Percentiles rank a stretch among this genome's conserved stretches.
phyloP scores from a whole-genome alignment of 75 land plant species.

The Cunninghamia lanceolata region DNA sequence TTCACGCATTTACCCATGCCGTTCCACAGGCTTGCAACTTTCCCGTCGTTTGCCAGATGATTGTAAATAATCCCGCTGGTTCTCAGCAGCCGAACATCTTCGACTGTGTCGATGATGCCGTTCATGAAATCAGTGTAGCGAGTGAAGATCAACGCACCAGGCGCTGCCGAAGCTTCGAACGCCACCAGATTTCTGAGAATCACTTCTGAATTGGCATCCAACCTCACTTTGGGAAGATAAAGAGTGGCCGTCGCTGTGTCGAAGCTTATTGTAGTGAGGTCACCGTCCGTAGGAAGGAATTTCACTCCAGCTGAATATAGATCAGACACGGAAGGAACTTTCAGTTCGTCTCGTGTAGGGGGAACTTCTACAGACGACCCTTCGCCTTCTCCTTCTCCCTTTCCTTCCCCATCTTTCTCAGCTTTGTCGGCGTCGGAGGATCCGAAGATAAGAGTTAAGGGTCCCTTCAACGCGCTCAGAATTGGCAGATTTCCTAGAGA shows the following conservation, averaged over 20 bases:
- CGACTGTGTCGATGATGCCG: neutral
- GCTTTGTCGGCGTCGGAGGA: neutral
- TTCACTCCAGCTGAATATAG: neutral
- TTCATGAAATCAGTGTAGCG: conserved; percentile 4
- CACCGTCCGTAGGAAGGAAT: neutral
- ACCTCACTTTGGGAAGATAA: neutral
- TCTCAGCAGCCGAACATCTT: neutral
- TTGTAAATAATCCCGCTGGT: neutral
- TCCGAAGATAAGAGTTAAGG: neutral
- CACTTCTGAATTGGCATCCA: neutral
- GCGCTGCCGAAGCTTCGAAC: neutral
- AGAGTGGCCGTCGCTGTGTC: neutral
- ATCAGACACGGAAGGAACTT: neutral
- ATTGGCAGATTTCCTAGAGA: neutral
- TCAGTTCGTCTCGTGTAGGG: neutral
- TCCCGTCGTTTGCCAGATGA: neutral
- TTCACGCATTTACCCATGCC: conserved; percentile 1
- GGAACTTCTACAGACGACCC: neutral
- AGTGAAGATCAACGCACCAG: neutral
- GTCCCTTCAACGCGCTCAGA: neutral
- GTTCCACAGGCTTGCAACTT: conserved; percentile 3
- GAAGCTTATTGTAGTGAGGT: neutral
- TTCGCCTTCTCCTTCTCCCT: too few species aligned
- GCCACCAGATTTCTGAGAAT: neutral
- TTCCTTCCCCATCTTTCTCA: neutral